phyloP scores from a whole-genome alignment of 2,329 filamentous ascomycete genomes.

The Bipolaris sorokiniana region DNA sequence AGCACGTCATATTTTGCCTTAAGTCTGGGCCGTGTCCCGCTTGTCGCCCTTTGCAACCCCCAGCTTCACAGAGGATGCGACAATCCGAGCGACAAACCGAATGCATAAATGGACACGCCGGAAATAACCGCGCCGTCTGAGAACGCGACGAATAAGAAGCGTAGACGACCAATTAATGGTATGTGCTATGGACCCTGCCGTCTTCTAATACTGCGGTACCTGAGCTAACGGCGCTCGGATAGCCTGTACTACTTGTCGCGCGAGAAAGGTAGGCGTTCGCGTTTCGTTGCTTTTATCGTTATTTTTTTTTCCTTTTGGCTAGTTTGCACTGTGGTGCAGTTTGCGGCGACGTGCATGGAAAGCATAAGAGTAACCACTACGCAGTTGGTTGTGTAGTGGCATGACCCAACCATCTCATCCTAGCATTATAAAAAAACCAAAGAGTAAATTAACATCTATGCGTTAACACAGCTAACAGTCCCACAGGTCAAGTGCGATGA shows the following conservation, averaged over 20 bases:
- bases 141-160: constrained; percentile 29
- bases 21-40: constrained; percentile 17
- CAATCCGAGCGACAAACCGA: constrained; percentile 22
- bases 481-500: constrained; percentile 43
- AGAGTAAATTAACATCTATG: background rate
- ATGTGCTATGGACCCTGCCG: constrained; percentile 4
- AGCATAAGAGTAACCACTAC: background rate
- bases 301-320: background rate
- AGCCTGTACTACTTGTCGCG: constrained; percentile 29
- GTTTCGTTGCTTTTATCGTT: background rate
- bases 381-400: background rate
- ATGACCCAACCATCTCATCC: background rate
- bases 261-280: constrained; percentile 21
- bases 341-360: background rate
- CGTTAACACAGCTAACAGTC: constrained; percentile 9
- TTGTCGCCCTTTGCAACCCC: constrained; percentile 14
- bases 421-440: background rate
- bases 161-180: constrained; percentile 38
- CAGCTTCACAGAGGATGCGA: constrained; percentile 14
- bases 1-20: constrained; percentile 23
- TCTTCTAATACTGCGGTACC: background rate
- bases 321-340: background rate
- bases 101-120: constrained; percentile 17
- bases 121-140: constrained; percentile 17
- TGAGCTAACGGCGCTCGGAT: constrained; percentile 11